Conservation (phyloP, 768 basidiomycete species). For the Leucogyrophana mollusca region DNA sequence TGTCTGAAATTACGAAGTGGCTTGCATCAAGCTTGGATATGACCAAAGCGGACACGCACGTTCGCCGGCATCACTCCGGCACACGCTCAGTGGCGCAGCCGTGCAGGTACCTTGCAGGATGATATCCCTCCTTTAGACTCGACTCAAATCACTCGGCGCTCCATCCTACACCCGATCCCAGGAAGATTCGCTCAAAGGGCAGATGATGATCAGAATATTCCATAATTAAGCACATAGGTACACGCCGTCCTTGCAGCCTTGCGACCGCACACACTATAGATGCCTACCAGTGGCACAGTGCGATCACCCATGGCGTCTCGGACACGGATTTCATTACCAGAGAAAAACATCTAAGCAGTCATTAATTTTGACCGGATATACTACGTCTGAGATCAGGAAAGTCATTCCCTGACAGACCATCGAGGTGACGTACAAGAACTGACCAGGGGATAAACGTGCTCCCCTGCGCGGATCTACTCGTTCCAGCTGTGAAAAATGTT, state of each 20-base stretch:
- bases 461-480: constrained; percentile 46
- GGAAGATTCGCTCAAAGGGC: no score
- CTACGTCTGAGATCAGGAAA: constrained; percentile 8
- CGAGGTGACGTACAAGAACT: constrained; percentile 7
- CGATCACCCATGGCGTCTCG: no score
- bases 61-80: constrained; percentile 33
- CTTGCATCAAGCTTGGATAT: constrained; percentile 16
- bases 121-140: constrained; percentile 26
- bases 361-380: not conserved
- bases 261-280: not conserved
- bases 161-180: no score
- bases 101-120: no score
- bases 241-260: no score
- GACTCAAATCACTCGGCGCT: constrained; percentile 7
- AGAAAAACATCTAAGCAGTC: no score
- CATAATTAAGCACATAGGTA: no score
- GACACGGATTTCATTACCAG: not conserved
- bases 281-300: no score
- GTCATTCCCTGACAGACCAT: constrained; percentile 1
- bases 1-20: constrained; percentile 36
- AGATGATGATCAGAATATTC: no score
- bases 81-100: constrained; percentile 11
- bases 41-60: constrained; percentile 33
- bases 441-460: constrained; percentile 7
- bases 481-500: constrained; percentile 59